These are phyloP conservation scores for Salix brachista DNA, from an alignment of 345 rosid species.

Conservation along the genomic window DNA sequence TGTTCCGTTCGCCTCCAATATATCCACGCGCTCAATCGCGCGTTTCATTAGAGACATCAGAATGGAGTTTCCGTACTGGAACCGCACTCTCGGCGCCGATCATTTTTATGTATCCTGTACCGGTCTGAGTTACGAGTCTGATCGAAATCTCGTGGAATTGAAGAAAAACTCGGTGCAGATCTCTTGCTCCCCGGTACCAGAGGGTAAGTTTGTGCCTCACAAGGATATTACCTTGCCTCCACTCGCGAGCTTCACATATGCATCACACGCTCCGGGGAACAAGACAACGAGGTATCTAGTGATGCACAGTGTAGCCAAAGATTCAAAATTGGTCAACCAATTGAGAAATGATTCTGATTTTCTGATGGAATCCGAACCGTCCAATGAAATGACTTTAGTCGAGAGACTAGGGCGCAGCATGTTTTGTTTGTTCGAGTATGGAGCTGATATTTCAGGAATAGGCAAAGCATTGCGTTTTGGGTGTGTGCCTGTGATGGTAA, in stretches of 20 bases:
- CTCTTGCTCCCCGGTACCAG: slow-evolving; percentile 46
- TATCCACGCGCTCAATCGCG: slow-evolving; percentile 36
- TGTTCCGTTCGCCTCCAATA: slow-evolving; percentile 39
- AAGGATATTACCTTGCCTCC: slow-evolving; percentile 58
- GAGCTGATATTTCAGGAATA: slow-evolving; percentile 32
- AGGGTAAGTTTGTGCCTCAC: slow-evolving; percentile 46
- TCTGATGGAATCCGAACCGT: slow-evolving; percentile 44
- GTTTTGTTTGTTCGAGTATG: slow-evolving; percentile 52
- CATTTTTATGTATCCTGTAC: slow-evolving; percentile 44
- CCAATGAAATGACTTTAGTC: slow-evolving; percentile 28
- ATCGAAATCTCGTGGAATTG: slow-evolving; percentile 51
- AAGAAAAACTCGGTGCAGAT: slow-evolving; percentile 64
- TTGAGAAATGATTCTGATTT: slow-evolving; percentile 35
- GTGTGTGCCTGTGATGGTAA: slow-evolving; percentile 51
- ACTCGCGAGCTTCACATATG: neutral
- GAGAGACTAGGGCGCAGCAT: slow-evolving; percentile 29
- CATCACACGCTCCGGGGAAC: slow-evolving; percentile 3
- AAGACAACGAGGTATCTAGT: slow-evolving; percentile 19
- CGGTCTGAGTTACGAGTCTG: slow-evolving; percentile 36
- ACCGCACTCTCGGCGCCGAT: slow-evolving; percentile 64
- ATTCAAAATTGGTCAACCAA: slow-evolving; percentile 18
- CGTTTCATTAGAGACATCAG: slow-evolving; percentile 31
- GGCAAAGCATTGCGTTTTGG: slow-evolving; percentile 51
- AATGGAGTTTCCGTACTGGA: slow-evolving; percentile 48
- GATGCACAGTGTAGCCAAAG: slow-evolving; percentile 26